phyloP scores from a whole-genome alignment of 1,284 basidiomycete species.

The Termitomyces sp. region DNA sequence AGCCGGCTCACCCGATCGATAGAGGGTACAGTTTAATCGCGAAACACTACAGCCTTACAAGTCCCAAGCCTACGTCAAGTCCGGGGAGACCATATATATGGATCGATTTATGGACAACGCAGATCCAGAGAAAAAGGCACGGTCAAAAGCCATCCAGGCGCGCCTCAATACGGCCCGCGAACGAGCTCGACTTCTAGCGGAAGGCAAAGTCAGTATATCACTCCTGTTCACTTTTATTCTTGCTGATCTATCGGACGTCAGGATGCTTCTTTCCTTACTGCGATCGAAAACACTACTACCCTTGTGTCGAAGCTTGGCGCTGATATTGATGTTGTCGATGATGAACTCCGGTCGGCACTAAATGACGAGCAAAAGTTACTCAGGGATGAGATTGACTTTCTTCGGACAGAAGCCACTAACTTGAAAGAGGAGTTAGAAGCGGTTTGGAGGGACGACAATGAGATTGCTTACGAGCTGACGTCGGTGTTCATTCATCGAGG shows the following conservation, averaged over 20 bases:
- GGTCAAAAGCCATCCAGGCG: conserved; percentile 64
- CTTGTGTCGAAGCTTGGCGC: conserved; percentile 47
- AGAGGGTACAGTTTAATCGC: conserved; percentile 97
- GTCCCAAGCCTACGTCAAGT: conserved; percentile 92
- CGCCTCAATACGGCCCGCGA: conserved; percentile 62
- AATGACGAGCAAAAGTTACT: conserved; percentile 49
- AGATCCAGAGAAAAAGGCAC: conserved; percentile 64
- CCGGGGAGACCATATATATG: conserved; percentile 83
- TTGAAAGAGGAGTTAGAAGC: conserved; percentile 72
- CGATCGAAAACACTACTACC: conserved; percentile 47
- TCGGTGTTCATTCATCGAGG: conserved; percentile 97
- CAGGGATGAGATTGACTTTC: conserved; percentile 53
- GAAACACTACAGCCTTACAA: conserved; percentile 88
- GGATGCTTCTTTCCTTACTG: conserved; percentile 53
- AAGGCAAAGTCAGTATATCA: conserved; percentile 53
- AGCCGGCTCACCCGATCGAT: conserved; percentile 4
- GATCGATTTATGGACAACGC: conserved; percentile 87
- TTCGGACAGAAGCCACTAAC: conserved; percentile 47
- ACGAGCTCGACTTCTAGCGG: conserved; percentile 60
- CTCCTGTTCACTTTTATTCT: neutral
- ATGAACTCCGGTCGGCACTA: conserved; percentile 46
- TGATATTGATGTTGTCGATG: conserved; percentile 44
- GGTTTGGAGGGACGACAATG: conserved; percentile 69
- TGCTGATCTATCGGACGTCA: conserved; percentile 21
- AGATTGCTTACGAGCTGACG: conserved; percentile 84